These are phyloP conservation scores for Debaryomyces subglobosus DNA, from an alignment of 1,139 yeast genomes.

Conservation along the genomic window DNA sequence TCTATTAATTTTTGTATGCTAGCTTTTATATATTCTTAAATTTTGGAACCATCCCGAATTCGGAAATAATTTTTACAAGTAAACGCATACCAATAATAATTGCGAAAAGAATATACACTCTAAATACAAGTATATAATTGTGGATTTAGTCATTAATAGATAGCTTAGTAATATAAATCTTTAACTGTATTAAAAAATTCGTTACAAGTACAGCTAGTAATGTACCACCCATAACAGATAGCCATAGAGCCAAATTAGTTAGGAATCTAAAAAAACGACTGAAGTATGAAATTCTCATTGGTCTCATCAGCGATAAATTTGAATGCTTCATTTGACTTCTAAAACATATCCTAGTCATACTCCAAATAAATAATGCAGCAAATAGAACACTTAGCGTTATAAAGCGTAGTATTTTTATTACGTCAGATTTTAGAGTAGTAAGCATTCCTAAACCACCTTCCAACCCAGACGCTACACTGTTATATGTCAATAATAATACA, in stretches of 20 bases:
- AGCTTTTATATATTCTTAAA: neutral
- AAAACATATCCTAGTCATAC: neutral
- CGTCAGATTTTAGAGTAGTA: neutral
- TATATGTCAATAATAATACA: neutral
- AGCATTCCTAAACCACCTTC: neutral
- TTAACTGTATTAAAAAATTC: slow-evolving; percentile 5
- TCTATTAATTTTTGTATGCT: neutral
- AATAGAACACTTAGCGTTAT: neutral
- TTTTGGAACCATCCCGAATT: slow-evolving; percentile 5
- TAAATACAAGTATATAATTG: neutral
- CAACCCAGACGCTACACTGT: neutral
- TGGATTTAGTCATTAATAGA: neutral
- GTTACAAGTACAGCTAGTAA: slow-evolving; percentile 8
- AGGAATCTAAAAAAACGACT: neutral
- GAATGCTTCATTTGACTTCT: neutral
- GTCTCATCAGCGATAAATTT: neutral
- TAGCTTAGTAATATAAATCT: slow-evolving; percentile 2
- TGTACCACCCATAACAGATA: slow-evolving; percentile 11
- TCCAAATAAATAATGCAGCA: neutral
- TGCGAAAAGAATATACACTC: neutral
- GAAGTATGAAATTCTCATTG: neutral
- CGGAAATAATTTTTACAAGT: neutral
- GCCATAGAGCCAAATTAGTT: slow-evolving; percentile 1
- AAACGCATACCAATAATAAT: neutral
- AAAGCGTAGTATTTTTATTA: neutral